Conservation (phyloP, 2,329 filamentous ascomycete species). For the Bipolaris zeicola region DNA sequence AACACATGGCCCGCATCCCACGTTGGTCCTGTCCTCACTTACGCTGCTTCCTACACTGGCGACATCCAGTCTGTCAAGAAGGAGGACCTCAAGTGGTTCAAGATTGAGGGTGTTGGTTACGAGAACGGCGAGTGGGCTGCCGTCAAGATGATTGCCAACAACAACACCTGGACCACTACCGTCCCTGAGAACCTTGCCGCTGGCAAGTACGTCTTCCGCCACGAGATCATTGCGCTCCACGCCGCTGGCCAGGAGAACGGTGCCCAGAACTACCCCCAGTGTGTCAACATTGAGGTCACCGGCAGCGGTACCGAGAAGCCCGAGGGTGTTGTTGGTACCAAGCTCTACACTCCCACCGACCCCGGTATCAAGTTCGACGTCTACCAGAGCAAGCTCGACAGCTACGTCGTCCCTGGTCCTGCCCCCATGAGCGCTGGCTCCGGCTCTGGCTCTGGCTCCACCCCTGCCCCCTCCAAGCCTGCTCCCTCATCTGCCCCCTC, state of each 20-base stretch:
- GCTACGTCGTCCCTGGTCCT: constrained; percentile 54
- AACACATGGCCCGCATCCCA: constrained; percentile 50
- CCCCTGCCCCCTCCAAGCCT: constrained; percentile 19
- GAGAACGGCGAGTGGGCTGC: constrained; percentile 45
- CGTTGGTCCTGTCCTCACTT: constrained; percentile 49
- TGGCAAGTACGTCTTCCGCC: constrained; percentile 62
- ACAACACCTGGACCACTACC: constrained; percentile 55
- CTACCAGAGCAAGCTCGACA: constrained; percentile 39
- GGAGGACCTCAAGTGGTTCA: constrained; percentile 46
- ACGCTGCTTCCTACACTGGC: constrained; percentile 44
- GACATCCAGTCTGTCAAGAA: constrained; percentile 43
- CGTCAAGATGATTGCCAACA: constrained; percentile 51
- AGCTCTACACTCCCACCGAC: constrained; percentile 53
- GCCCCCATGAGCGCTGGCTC: constrained; percentile 31
- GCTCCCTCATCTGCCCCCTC: constrained; percentile 18
- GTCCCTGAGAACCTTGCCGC: constrained; percentile 53
- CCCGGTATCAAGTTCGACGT: constrained; percentile 52
- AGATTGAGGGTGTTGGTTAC: constrained; percentile 45
- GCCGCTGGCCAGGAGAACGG: constrained; percentile 51
- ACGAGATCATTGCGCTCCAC: constrained; percentile 61
- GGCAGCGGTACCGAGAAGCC: constrained; percentile 52
- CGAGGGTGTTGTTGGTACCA: constrained; percentile 58
- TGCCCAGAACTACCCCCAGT: constrained; percentile 61
- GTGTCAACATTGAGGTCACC: constrained; percentile 57
- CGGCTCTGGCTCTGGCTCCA: constrained; percentile 3